Evolutionary conservation across 768 basidiomycete species (phyloP).

Genomic region (Tulasnella sp.): DNA sequence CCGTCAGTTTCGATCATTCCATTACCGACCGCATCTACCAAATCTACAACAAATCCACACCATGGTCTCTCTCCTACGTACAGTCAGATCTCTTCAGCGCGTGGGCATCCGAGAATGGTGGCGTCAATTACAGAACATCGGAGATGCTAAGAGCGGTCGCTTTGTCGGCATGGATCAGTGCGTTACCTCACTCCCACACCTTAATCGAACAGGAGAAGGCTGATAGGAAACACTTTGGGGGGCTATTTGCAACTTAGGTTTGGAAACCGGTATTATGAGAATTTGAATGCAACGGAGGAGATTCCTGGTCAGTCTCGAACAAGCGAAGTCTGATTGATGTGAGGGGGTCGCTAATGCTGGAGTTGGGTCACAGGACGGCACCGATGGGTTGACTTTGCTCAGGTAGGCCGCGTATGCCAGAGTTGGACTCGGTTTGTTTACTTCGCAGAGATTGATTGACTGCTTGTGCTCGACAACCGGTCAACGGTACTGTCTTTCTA

Average conservation of each 20-base stretch:
- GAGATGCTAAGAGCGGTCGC: conserved; percentile 82
- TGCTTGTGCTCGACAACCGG: too few relatives aligned
- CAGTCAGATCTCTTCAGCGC: conserved; percentile 61
- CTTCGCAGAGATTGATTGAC: too few relatives aligned
- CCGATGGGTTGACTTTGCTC: conserved; percentile 90
- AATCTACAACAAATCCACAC: not conserved
- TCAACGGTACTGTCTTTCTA: too few relatives aligned
- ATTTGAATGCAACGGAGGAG: conserved; percentile 76
- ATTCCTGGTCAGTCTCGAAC: conserved; percentile 54
- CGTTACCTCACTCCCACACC: conserved; percentile 28
- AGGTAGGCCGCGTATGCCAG: conserved; percentile 40
- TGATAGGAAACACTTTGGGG: conserved; percentile 5
- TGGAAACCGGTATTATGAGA: conserved; percentile 92
- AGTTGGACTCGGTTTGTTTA: too few relatives aligned
- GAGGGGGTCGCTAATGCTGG: not conserved
- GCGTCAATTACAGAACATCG: conserved; percentile 85
- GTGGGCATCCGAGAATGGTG: conserved; percentile 81
- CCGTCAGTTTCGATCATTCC: too few relatives aligned
- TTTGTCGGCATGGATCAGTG: conserved; percentile 74
- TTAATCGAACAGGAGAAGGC: not conserved
- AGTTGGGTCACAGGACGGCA: conserved; percentile 60
- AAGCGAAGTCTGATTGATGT: not conserved
- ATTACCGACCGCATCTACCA: too few relatives aligned
- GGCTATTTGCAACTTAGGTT: conserved; percentile 43
- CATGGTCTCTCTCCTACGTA: conserved; percentile 68